Conservation (phyloP, 768 basidiomycete genomes). For the Jaapia argillacea region DNA sequence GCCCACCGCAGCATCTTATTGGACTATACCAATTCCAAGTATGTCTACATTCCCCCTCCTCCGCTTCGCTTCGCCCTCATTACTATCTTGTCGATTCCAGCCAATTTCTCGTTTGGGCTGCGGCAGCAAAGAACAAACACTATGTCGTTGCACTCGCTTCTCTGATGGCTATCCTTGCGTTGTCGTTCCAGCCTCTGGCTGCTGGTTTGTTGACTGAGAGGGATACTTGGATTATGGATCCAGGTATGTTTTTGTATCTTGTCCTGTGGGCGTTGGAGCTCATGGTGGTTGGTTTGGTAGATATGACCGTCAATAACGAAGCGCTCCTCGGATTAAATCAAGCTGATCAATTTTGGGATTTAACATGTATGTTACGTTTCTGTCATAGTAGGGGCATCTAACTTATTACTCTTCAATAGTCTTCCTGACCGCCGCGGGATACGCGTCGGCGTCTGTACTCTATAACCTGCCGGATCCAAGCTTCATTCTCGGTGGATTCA, state of each 20-base stretch:
- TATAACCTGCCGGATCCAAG: constrained; percentile 35
- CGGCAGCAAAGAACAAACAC: constrained; percentile 35
- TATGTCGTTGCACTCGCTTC: constrained; percentile 40
- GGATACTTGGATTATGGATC: constrained; percentile 32
- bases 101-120: constrained; percentile 32
- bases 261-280: neutral
- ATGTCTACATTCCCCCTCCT: no score
- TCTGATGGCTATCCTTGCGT: constrained; percentile 35
- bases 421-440: constrained; percentile 46
- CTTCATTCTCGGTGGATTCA: constrained; percentile 35
- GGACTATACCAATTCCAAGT: constrained; percentile 48
- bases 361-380: constrained; percentile 36
- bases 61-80: no score
- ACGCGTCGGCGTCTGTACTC: constrained; percentile 36
- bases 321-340: constrained; percentile 35
- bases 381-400: neutral
- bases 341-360: constrained; percentile 31
- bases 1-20: constrained; percentile 41
- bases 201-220: constrained; percentile 38
- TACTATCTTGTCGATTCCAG: neutral
- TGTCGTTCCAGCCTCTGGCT: constrained; percentile 43
- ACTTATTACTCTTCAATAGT: constrained; percentile 22
- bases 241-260: constrained; percentile 21
- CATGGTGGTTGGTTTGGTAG: constrained; percentile 15
- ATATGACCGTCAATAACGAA: constrained; percentile 26